Conservation (phyloP, 176 grass and related monocot species). For the Ananas comosus region DNA sequence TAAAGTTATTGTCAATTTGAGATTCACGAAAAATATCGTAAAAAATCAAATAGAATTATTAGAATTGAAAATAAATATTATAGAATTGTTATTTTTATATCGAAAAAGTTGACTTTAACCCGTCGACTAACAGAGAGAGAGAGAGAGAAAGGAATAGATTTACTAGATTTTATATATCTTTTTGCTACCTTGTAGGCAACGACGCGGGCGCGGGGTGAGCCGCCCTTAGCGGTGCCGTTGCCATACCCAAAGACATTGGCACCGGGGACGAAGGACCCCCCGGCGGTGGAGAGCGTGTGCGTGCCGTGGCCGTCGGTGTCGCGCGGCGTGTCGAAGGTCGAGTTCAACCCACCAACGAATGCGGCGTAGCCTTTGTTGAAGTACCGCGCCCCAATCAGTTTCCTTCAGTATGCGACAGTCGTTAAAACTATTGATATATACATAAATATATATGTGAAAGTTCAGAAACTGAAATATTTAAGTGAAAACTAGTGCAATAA, state of each 20-base stretch:
- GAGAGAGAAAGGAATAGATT: too few relatives aligned
- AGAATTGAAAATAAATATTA: too few relatives aligned
- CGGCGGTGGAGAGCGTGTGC: conserved; percentile 70
- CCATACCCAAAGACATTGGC: conserved; percentile 35
- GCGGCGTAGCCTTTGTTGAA: conserved; percentile 52
- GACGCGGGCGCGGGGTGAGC: conserved; percentile 51
- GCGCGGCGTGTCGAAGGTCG: conserved; percentile 32
- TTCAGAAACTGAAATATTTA: background rate
- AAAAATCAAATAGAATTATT: too few relatives aligned
- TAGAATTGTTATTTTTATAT: too few relatives aligned
- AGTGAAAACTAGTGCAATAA: background rate
- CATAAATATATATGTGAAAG: background rate
- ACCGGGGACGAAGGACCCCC: conserved; percentile 30
- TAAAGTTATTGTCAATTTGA: too few relatives aligned
- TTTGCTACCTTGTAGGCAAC: conserved; percentile 42
- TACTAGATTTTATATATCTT: too few relatives aligned
- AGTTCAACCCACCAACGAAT: conserved; percentile 1
- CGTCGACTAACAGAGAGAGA: too few relatives aligned
- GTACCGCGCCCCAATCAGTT: conserved; percentile 74
- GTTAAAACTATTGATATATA: background rate
- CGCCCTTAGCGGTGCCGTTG: conserved; percentile 46
- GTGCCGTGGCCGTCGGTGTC: conserved; percentile 54
- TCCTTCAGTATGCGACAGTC: conserved; percentile 21
- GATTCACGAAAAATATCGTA: too few relatives aligned
- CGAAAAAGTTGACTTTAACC: too few relatives aligned